phyloP scores from a whole-genome alignment of 352 stramenopile genomes.

The Phytophthora foliorum region DNA sequence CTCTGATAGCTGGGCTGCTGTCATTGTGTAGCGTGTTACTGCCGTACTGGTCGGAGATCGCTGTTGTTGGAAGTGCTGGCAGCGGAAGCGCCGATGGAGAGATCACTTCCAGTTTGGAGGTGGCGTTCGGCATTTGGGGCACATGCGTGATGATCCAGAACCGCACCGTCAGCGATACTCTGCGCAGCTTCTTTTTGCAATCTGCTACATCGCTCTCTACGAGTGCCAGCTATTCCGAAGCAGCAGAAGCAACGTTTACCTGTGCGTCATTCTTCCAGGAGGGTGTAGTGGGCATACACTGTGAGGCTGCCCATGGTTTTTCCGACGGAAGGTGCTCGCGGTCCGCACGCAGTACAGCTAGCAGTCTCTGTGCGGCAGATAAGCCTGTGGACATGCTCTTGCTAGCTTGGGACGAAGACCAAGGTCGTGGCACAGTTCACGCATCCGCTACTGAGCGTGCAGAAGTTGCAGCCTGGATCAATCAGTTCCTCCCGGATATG shows the following conservation, averaged over 20 bases:
- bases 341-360: slow-evolving; percentile 31
- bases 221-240: slow-evolving; percentile 4
- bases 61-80: slow-evolving; percentile 15
- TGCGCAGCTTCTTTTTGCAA: slow-evolving; percentile 31
- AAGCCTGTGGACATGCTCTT: slow-evolving; percentile 46
- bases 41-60: slow-evolving; percentile 66
- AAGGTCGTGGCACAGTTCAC: slow-evolving; percentile 33
- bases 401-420: slow-evolving; percentile 38
- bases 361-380: slow-evolving; percentile 42
- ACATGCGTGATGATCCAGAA: slow-evolving; percentile 61
- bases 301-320: slow-evolving; percentile 36
- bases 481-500: slow-evolving; percentile 47
- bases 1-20: slow-evolving; percentile 43
- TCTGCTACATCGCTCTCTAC: slow-evolving; percentile 6
- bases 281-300: slow-evolving; percentile 41
- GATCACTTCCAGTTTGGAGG: slow-evolving; percentile 43
- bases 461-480: slow-evolving; percentile 47
- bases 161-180: slow-evolving; percentile 18
- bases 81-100: slow-evolving; percentile 9
- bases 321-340: slow-evolving; percentile 33
- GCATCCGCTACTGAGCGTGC: slow-evolving; percentile 16
- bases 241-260: slow-evolving; percentile 46
- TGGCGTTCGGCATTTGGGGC: slow-evolving; percentile 65
- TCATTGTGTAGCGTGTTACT: slow-evolving; percentile 52
- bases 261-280: slow-evolving; percentile 51